Evolutionary conservation across 1,284 basidiomycete genomes (phyloP).

Genomic region (Trametes sp.): DNA sequence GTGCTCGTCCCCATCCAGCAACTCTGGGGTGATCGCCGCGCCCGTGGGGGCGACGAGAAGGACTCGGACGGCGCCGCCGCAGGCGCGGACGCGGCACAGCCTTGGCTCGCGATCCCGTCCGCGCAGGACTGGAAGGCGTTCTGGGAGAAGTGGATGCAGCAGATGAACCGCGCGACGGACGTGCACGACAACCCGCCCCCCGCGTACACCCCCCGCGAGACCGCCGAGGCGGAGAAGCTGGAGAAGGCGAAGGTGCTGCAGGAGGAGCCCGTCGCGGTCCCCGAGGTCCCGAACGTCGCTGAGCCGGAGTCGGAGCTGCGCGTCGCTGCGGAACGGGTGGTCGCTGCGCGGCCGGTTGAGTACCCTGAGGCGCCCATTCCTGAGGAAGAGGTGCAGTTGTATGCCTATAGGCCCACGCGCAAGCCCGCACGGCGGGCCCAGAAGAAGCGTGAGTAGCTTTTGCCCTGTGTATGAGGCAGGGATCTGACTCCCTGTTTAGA

Average conservation of each 20-base stretch:
- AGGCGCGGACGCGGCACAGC: slow-evolving; percentile 24
- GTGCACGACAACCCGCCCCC: slow-evolving; percentile 64
- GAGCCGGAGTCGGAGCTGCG: slow-evolving; percentile 8
- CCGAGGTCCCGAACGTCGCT: background rate
- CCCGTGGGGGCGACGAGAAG: slow-evolving; percentile 46
- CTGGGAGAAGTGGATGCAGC: slow-evolving; percentile 78
- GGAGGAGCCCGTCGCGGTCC: background rate
- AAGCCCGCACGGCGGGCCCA: slow-evolving; percentile 60
- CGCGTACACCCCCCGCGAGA: slow-evolving; percentile 67
- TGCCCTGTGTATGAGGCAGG: slow-evolving; percentile 12
- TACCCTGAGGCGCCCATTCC: slow-evolving; percentile 60
- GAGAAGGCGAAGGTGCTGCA: slow-evolving; percentile 21
- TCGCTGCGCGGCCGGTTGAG: slow-evolving; percentile 48
- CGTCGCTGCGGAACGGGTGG: slow-evolving; percentile 11
- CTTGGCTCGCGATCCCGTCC: slow-evolving; percentile 50
- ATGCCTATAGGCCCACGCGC: slow-evolving; percentile 64
- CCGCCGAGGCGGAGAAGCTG: slow-evolving; percentile 29
- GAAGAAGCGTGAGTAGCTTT: slow-evolving; percentile 71
- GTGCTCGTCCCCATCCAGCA: slow-evolving; percentile 74
- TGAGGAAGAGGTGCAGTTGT: slow-evolving; percentile 72
- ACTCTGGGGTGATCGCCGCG: slow-evolving; percentile 58
- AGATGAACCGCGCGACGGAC: slow-evolving; percentile 56
- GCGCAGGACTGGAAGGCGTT: slow-evolving; percentile 69
- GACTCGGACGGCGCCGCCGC: slow-evolving; percentile 40
- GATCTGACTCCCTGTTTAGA: slow-evolving; percentile 52